Base-by-base conservation (phyloP, 768 basidiomycete species). In the Termitomyces sp. region DNA sequence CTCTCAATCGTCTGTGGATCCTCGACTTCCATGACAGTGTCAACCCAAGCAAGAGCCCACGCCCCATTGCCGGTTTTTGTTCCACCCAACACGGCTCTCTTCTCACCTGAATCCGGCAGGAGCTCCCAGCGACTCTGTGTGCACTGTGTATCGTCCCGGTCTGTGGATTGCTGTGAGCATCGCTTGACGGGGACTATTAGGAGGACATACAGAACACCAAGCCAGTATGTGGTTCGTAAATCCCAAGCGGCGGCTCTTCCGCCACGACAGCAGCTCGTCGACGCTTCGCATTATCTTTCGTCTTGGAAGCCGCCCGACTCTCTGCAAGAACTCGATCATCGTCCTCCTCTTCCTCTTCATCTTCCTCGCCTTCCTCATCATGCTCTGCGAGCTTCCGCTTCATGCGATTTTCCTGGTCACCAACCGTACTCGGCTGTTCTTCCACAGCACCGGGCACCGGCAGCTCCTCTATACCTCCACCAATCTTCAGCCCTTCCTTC, bases 161-260 rank as follows among this genome's bases (percentile, higher is more conserved):
- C 92, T 93, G 58, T 9, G n/a, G 0, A 20, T 34, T 20, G 18
- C 43, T 20, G 20, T 46, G 58, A 58, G 31, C 32, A 41, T 42
- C 47, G 57, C 37, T 55, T 37, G 7, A 32, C 22, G 48, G 39
- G 31, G 43, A 26, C 39, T 26, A 34, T n/a, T 27, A 58, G 20
- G 13, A 29, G 4, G 7, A 76, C 86, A 66, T 66, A 92, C 92
- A 90, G 64, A 87, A 81, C 6, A 92, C 79, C 32, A 86, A 68
- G 39, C 86, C 85, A 0, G 86, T 80, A 66, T 96, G 92, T 8
- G 92, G 85, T 63, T 96, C 94, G 64, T 94, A 95, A 22, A 86
- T 76, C 1, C 91, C 92, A 42, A 85, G 63, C 1, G 87, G 85
- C 46, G 79, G 74, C 5, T 62, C 62, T 24, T 65, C 64, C 20